A percentile compares a stretch with the other conserved stretches of the same genome.
Conservation (phyloP, 2,329 filamentous ascomycete species). For the Hypocrella siamensis region DNA sequence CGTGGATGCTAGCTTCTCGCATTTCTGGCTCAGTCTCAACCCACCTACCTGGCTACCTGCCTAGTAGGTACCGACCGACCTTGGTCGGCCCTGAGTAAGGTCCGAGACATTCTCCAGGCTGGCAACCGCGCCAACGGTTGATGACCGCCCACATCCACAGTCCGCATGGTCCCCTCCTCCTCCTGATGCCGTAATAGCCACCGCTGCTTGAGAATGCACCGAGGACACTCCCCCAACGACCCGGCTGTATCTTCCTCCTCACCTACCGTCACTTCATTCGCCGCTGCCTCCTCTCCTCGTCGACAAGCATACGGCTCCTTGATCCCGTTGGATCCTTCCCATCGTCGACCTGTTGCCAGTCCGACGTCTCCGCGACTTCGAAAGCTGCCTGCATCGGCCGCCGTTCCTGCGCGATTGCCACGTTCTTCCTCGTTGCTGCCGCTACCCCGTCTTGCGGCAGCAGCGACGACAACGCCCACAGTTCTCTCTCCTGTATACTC, state of each 20-base stretch:
- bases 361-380: conserved; percentile 7
- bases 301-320: too few species aligned
- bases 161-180: too few species aligned
- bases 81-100: background rate
- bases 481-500: conserved; percentile 2
- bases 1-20: too few species aligned
- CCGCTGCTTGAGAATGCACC: conserved; percentile 1
- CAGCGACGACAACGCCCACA: conserved; percentile 5
- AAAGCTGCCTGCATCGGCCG: conserved; percentile 13
- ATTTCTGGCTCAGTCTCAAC: too few species aligned
- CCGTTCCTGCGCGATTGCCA: conserved; percentile 18
- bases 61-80: too few species aligned
- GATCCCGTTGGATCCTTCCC: conserved; percentile 3
- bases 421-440: conserved; percentile 29
- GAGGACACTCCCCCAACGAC: conserved; percentile 1
- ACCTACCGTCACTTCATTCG: background rate
- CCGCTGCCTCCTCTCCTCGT: background rate
- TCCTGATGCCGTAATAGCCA: too few species aligned
- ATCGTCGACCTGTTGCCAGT: background rate
- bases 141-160: too few species aligned
- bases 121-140: conserved; percentile 1
- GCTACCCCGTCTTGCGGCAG: conserved; percentile 11
- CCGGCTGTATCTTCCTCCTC: background rate
- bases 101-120: conserved; percentile 1
- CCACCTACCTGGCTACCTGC: too few species aligned